A percentile compares a stretch with the other conserved stretches of the same genome.
Conservation (phyloP, 805 yeast genomes). For the Metschnikowia vanudenii region DNA sequence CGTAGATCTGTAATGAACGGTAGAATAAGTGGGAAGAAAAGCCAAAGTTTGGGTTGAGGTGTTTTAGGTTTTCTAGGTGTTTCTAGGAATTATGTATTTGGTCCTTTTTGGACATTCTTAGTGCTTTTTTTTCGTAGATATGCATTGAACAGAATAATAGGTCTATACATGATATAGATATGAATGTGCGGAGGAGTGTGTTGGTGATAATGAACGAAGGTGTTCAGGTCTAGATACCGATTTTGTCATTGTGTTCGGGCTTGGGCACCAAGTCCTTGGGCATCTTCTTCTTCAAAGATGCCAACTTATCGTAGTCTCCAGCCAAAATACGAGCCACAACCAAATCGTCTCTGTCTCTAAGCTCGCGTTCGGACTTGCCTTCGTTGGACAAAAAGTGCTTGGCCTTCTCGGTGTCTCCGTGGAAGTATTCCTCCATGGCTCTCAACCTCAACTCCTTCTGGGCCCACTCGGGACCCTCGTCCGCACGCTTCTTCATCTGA, state of each 20-base stretch:
- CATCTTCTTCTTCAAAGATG: conserved; percentile 52
- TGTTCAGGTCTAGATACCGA: conserved; percentile 28
- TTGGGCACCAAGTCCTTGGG: conserved; percentile 40
- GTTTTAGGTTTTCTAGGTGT: background rate
- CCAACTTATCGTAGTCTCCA: conserved; percentile 78
- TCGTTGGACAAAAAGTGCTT: conserved; percentile 52
- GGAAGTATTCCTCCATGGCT: conserved; percentile 62
- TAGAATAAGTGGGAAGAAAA: too few relatives aligned
- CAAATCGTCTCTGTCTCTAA: conserved; percentile 67
- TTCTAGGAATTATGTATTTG: too few relatives aligned
- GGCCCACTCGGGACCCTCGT: conserved; percentile 71
- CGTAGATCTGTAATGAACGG: too few relatives aligned
- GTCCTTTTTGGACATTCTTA: too few relatives aligned
- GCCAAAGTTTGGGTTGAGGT: background rate
- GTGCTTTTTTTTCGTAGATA: background rate
- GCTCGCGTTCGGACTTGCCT: conserved; percentile 53
- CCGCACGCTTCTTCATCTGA: conserved; percentile 40
- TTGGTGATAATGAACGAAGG: too few relatives aligned
- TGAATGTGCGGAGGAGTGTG: background rate
- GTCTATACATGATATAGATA: background rate
- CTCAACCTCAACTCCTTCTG: conserved; percentile 76
- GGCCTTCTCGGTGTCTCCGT: conserved; percentile 51
- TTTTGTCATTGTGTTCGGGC: conserved; percentile 31
- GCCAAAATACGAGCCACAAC: conserved; percentile 77
- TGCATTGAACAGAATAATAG: background rate